Conservation (phyloP, 106 monocot genomes). For the Hemerocallis citrina region DNA sequence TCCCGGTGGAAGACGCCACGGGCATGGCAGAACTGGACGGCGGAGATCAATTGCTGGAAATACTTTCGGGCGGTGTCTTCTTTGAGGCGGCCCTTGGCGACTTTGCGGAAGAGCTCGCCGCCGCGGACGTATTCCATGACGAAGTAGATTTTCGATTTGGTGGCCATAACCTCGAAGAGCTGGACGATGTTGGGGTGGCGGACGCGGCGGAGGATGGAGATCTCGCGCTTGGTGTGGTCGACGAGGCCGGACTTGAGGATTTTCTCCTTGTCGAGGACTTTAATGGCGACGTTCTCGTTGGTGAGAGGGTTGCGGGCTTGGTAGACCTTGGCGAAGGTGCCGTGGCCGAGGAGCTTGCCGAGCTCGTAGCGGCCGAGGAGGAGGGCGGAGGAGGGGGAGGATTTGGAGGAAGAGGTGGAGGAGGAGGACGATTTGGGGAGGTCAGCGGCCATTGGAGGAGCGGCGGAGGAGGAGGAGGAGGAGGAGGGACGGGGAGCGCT, state of each 20-base stretch:
- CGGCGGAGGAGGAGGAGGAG: no score
- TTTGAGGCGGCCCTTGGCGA: conserved; percentile 58
- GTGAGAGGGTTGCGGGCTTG: conserved; percentile 27
- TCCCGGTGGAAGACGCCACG: conserved; percentile 87
- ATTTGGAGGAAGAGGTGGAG: no score
- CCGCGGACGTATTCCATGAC: conserved; percentile 65
- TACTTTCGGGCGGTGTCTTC: conserved; percentile 54
- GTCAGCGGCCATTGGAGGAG: neutral
- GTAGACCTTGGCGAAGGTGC: conserved; percentile 67
- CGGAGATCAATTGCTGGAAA: conserved; percentile 85
- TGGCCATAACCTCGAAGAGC: conserved; percentile 68
- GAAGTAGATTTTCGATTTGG: conserved; percentile 60
- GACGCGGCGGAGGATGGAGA: conserved; percentile 55
- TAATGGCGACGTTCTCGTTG: conserved; percentile 43
- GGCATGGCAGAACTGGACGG: conserved; percentile 78
- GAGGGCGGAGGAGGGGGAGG: neutral
- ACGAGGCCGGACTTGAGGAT: conserved; percentile 47
- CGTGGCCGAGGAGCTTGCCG: conserved; percentile 50
- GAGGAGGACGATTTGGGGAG: no score
- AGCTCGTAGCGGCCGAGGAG: conserved; percentile 53
- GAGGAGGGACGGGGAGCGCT: no score
- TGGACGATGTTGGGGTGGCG: conserved; percentile 64
- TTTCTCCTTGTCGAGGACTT: conserved; percentile 59
- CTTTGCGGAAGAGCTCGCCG: conserved; percentile 54
- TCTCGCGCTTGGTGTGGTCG: conserved; percentile 58